Evolutionary conservation across 371 early-diverging fungal species (phyloP), one percentile per base, ranked within the genome.

Genomic region (Funneliformis caledonium): DNA sequence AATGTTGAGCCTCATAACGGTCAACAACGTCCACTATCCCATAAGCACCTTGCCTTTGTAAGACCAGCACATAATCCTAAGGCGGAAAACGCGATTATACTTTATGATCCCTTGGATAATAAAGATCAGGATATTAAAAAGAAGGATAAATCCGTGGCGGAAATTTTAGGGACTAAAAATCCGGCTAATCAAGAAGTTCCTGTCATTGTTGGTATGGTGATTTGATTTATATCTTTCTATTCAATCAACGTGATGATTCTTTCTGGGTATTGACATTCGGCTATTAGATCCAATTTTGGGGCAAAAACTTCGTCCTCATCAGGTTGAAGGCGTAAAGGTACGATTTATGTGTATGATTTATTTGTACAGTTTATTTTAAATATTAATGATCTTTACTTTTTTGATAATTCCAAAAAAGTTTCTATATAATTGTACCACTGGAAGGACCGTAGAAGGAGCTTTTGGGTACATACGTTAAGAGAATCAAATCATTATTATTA

Each of bases 341-440:
- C 26, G n/a, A 47, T 47, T 8, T 16, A 26, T 37, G 19, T 50
- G 26, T 6, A 52, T 3, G 37, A 37, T 37, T 37, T 37, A 37
- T 31, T 37, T 6, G 37, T 52, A 52, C 5, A 4, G 16, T 12
- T 52, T 52, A 14, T 4, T 52, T 6, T 19, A 19, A 19, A 19
- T 7, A 52, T 5, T 52, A 52, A 47, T 47, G 47, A 47, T 47
- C 11, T 47, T 12, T 22, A 67, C 16, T 31, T 22, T 31, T 31
- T 65, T 14, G 22, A 10, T 22, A 3, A 60, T 37, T 37, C 3
- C 37, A 37, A 37, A 37, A 37, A 37, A 84, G 72, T 98, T 98
- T 83, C 84, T 98, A 81, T 98, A 94, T 88, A 90, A 95, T 56
- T 98, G 99, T 85, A 91, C 93, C 0, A 97, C 97, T 1, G 99